A percentile compares a stretch with the other conserved stretches of the same genome.
Evolutionary conservation across 169 alveolate genomes (phyloP).

Genomic region (Plasmodium chabaudi): DNA sequence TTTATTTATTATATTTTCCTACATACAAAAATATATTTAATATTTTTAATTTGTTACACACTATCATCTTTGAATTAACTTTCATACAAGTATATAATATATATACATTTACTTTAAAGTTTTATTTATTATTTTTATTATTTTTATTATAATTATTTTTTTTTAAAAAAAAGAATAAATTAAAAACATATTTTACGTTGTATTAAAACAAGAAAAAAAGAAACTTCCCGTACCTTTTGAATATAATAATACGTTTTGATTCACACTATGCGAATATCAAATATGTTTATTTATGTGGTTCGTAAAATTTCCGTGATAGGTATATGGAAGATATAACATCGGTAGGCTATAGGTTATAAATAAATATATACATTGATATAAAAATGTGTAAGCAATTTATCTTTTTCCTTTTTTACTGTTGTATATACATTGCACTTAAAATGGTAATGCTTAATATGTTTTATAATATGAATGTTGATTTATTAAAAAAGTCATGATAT

Average conservation of each 20-base stretch:
- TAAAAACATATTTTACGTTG: not conserved
- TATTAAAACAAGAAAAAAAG: slow-evolving; percentile 20
- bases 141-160: not conserved
- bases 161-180: slow-evolving; percentile 24
- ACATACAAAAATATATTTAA: slow-evolving; percentile 22
- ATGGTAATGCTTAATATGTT: too few relatives aligned
- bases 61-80: slow-evolving; percentile 54
- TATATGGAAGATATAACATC: too few relatives aligned
- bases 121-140: slow-evolving; percentile 2
- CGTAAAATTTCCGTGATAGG: too few relatives aligned
- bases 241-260: not conserved
- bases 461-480: too few relatives aligned
- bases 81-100: slow-evolving; percentile 37
- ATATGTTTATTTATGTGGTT: not conserved
- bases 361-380: too few relatives aligned
- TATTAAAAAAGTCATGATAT: too few relatives aligned
- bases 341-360: too few relatives aligned
- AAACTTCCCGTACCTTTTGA: slow-evolving; percentile 13
- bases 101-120: slow-evolving; percentile 24
- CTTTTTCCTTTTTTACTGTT: too few relatives aligned
- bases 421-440: too few relatives aligned
- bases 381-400: too few relatives aligned
- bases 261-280: not conserved
- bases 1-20: slow-evolving; percentile 10
- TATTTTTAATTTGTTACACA: slow-evolving; percentile 60